Evolutionary conservation across 441 rosid species (phyloP).

Genomic region (Raphanus hybrid): DNA sequence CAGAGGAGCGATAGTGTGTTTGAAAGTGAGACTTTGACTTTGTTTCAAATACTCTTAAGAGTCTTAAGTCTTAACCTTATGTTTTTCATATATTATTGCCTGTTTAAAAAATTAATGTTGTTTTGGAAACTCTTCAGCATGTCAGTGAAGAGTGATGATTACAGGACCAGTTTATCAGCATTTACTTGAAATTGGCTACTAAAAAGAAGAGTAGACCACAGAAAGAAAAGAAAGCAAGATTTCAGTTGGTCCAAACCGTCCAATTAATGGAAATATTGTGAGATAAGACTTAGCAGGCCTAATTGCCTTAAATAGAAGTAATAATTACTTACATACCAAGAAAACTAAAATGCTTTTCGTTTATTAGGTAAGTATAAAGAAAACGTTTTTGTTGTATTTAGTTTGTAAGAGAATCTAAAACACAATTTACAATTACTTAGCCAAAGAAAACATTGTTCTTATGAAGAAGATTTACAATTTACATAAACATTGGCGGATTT

Average conservation of each 20-base stretch:
- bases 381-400: conserved; percentile 31
- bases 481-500: no score
- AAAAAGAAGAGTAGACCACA: conserved; percentile 32
- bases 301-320: conserved; percentile 35
- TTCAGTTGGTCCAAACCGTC: conserved; percentile 27
- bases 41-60: conserved; percentile 8
- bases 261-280: conserved; percentile 24
- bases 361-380: conserved; percentile 9
- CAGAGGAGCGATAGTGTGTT: conserved; percentile 38
- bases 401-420: conserved; percentile 38
- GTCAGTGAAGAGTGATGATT: conserved; percentile 63
- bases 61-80: conserved; percentile 8
- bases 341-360: neutral
- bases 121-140: conserved; percentile 42
- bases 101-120: neutral
- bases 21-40: conserved; percentile 44
- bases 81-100: neutral
- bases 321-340: conserved; percentile 24
- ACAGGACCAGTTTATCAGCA: conserved; percentile 53
- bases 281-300: conserved; percentile 39
- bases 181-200: conserved; percentile 26
- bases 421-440: conserved; percentile 23
- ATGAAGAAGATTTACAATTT: conserved; percentile 6
- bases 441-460: conserved; percentile 11
- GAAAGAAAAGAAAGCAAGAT: conserved; percentile 16